phyloP scores from a whole-genome alignment of 192 early-diverging fungal species.

The Rhizoclosmatium globosum region DNA sequence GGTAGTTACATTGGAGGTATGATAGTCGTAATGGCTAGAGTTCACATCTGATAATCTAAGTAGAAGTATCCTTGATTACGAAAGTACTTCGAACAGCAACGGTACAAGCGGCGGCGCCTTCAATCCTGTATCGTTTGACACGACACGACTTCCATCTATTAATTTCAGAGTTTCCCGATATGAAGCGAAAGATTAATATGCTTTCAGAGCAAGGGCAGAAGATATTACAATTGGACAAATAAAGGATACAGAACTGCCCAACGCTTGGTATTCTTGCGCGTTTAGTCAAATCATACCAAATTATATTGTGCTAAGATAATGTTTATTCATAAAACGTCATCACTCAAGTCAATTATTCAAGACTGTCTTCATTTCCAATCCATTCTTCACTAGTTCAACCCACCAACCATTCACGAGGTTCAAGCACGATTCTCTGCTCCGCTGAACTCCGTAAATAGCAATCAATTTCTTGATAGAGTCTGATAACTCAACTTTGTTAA shows the following conservation, averaged over 20 bases:
- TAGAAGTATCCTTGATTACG: slow-evolving; percentile 6
- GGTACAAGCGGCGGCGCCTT: slow-evolving; percentile 1
- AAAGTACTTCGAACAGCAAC: slow-evolving; percentile 5
- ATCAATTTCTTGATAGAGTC: background rate
- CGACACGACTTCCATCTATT: slow-evolving; percentile 1
- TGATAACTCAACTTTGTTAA: background rate
- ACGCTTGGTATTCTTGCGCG: too few species aligned
- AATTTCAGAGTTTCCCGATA: slow-evolving; percentile 11
- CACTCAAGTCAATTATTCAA: too few species aligned
- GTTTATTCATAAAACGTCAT: too few species aligned
- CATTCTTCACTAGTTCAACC: background rate
- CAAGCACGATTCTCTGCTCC: background rate
- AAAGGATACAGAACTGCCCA: too few species aligned
- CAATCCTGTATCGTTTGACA: slow-evolving; percentile 3
- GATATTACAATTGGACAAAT: background rate
- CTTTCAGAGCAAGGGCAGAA: background rate
- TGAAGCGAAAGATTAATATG: background rate
- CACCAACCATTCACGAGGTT: background rate
- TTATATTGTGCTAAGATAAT: too few species aligned
- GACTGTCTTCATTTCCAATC: too few species aligned
- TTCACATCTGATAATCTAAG: background rate
- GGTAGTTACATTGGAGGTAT: slow-evolving; percentile 23
- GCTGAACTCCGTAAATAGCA: background rate
- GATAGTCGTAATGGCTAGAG: background rate
- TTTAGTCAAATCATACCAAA: too few species aligned